phyloP scores from a whole-genome alignment of 768 basidiomycete species.

The Boletellus ananas region DNA sequence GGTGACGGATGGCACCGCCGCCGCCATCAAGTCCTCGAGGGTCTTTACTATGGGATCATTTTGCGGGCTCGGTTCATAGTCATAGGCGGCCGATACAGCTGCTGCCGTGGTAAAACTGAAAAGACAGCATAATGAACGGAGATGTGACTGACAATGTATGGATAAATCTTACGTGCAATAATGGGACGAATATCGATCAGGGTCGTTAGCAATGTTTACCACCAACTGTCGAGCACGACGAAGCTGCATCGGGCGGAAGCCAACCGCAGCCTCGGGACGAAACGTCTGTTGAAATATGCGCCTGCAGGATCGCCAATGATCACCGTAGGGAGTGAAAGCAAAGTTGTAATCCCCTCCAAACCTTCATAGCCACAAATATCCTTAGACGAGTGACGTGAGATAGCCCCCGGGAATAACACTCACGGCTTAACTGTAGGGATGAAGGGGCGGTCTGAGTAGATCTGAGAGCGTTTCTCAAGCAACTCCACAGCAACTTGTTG shows the following conservation, averaged over 20 bases:
- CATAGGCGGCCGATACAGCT: conserved; percentile 1
- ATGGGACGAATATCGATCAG: background rate
- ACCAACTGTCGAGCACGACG: background rate
- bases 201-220: background rate
- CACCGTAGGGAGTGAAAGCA: background rate
- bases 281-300: background rate
- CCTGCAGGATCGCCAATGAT: background rate
- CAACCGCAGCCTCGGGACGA: background rate
- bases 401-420: background rate
- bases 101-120: conserved; percentile 2
- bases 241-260: background rate
- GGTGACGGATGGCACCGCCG: background rate
- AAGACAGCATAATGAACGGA: background rate
- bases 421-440: conserved; percentile 9
- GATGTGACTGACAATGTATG: background rate
- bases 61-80: conserved; percentile 3
- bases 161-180: conserved; percentile 1
- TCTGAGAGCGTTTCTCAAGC: conserved; percentile 41
- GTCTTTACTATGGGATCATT: conserved; percentile 4
- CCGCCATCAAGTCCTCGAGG: background rate
- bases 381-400: background rate
- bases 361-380: background rate
- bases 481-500: conserved; percentile 41
- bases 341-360: background rate
- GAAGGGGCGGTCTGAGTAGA: conserved; percentile 49